Conservation (phyloP, 75 land plant genomes). For the Adiantum capillusveneris region DNA sequence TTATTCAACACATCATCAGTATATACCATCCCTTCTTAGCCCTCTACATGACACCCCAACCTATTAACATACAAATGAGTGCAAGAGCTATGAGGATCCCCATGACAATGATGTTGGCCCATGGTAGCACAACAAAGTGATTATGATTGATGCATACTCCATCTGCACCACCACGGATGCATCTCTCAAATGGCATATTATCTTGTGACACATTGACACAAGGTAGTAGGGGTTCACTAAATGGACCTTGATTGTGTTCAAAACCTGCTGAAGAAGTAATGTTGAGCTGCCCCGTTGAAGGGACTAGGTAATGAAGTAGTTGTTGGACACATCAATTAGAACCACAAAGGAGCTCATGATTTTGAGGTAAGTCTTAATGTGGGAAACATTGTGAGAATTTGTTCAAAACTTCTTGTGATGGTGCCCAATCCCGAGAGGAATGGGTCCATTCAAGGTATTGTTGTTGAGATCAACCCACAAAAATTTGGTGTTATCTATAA, state of each 20-base stretch:
- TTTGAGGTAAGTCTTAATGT: too few species aligned
- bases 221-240: constrained; percentile 44
- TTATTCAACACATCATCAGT: constrained; percentile 53
- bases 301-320: constrained; percentile 51
- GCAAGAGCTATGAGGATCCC: constrained; percentile 52
- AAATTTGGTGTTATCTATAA: constrained; percentile 40
- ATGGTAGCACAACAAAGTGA: too few species aligned
- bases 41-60: too few species aligned
- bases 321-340: too few species aligned
- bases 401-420: too few species aligned
- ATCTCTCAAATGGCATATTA: constrained; percentile 49
- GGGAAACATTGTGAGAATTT: too few species aligned
- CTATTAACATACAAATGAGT: too few species aligned
- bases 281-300: constrained; percentile 64
- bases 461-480: constrained; percentile 56
- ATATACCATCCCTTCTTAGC: constrained; percentile 31
- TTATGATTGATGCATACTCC: too few species aligned
- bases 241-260: too few species aligned
- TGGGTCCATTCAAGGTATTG: constrained; percentile 52
- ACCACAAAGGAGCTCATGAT: constrained; percentile 49
- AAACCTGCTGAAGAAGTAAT: too few species aligned
- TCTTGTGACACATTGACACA: not conserved
- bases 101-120: constrained; percentile 53
- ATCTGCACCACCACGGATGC: constrained; percentile 38
- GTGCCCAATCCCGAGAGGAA: too few species aligned